phyloP scores from a whole-genome alignment of 805 yeast genomes.

The Myxozyma neglecta region DNA sequence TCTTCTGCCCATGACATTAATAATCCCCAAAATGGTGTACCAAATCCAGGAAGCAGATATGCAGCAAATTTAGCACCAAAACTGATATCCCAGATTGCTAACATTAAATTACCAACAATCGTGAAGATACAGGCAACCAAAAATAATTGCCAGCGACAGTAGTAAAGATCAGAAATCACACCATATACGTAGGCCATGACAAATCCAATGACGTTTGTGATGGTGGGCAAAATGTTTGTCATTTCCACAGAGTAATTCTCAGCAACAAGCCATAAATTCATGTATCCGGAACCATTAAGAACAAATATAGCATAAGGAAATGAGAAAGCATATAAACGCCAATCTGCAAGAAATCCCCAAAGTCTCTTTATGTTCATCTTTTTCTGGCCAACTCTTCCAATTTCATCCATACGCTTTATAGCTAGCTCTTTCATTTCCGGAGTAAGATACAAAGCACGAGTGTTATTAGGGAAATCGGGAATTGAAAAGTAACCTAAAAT shows the following conservation, averaged over 20 bases:
- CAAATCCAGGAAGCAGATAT: slow-evolving; percentile 54
- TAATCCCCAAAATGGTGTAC: slow-evolving; percentile 61
- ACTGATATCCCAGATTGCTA: slow-evolving; percentile 57
- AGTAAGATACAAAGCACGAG: slow-evolving; percentile 19
- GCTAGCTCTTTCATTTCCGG: slow-evolving; percentile 9
- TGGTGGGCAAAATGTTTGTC: slow-evolving; percentile 41
- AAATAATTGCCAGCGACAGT: slow-evolving; percentile 51
- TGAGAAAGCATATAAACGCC: slow-evolving; percentile 6
- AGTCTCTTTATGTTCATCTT: slow-evolving; percentile 15
- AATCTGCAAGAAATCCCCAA: neutral
- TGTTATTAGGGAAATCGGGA: slow-evolving; percentile 52
- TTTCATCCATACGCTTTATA: slow-evolving; percentile 15
- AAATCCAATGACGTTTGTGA: slow-evolving; percentile 38
- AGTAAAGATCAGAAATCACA: slow-evolving; percentile 37
- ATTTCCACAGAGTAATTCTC: slow-evolving; percentile 32
- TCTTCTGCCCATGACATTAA: slow-evolving; percentile 59
- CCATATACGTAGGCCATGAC: slow-evolving; percentile 37
- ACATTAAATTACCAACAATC: slow-evolving; percentile 50
- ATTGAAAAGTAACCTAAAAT: slow-evolving; percentile 46
- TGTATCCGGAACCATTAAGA: slow-evolving; percentile 21
- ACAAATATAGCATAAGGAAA: neutral
- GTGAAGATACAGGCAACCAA: slow-evolving; percentile 44
- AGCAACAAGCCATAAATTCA: slow-evolving; percentile 39
- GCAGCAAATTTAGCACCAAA: slow-evolving; percentile 62
- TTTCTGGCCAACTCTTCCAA: slow-evolving; percentile 10